Percentiles rank a stretch among this genome's conserved stretches.
These are phyloP conservation scores for Sporothrix schenckii DNA, from an alignment of 2,329 filamentous ascomycete species.

Conservation along the genomic window DNA sequence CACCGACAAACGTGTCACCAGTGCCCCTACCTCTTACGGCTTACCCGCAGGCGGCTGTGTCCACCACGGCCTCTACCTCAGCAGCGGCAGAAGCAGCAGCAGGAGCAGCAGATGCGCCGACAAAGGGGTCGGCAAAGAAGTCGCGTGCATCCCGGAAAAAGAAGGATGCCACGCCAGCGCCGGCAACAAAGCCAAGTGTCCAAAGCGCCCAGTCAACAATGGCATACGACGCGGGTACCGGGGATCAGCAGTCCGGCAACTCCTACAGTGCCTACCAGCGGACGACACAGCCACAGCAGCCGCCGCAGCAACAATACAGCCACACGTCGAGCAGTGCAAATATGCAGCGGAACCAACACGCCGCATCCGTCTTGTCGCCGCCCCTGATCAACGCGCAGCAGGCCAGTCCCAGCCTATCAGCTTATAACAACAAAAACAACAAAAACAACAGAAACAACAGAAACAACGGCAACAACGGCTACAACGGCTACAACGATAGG, in stretches of 20 bases:
- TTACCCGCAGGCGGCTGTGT: not conserved
- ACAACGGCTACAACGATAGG: not conserved
- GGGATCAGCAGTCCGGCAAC: not conserved
- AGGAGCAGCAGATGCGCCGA: not conserved
- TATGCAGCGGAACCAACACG: not conserved
- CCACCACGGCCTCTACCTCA: not conserved
- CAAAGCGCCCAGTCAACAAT: not conserved
- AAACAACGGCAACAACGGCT: not conserved
- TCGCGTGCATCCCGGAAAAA: conserved; percentile 25
- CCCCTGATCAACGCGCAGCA: not conserved
- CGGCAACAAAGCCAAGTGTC: not conserved
- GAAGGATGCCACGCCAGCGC: not conserved
- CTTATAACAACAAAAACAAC: not conserved
- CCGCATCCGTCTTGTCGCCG: not conserved
- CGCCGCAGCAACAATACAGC: conserved; percentile 18
- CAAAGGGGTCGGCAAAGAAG: conserved; percentile 22
- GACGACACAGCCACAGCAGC: conserved; percentile 4
- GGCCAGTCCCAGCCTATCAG: not conserved
- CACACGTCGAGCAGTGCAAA: not conserved
- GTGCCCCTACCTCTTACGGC: conserved; percentile 17
- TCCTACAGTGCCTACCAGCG: not conserved
- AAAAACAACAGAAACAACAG: too few relatives aligned
- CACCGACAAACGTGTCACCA: conserved; percentile 5
- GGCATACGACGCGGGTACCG: not conserved
- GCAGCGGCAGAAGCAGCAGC: not conserved